Evolutionary conservation across 2,329 filamentous ascomycete species (phyloP).

Genomic region (Colletotrichum kahawae): DNA sequence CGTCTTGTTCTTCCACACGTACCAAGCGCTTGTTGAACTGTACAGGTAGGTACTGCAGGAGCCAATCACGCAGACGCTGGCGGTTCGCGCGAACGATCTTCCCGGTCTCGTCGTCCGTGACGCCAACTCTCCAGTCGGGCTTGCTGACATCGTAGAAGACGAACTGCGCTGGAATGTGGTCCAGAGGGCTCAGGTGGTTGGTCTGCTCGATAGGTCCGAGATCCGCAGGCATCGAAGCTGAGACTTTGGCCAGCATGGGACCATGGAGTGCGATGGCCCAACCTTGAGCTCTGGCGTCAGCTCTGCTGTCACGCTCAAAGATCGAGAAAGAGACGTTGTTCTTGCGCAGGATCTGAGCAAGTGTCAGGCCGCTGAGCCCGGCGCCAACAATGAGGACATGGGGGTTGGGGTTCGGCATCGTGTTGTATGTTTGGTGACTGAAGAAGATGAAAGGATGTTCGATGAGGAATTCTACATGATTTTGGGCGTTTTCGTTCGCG

Average conservation of each 20-base stretch:
- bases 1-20: neutral
- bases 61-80: neutral
- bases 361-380: neutral
- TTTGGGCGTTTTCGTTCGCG: neutral
- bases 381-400: neutral
- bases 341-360: neutral
- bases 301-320: neutral
- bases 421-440: neutral
- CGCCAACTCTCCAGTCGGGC: neutral
- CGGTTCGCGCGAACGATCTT: neutral
- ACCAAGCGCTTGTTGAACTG: neutral
- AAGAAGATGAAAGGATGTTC: neutral
- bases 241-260: neutral
- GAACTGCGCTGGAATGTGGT: neutral
- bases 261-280: neutral
- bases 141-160: neutral
- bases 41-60: fast-evolving
- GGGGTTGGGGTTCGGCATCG: neutral
- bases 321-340: neutral
- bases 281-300: neutral
- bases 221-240: neutral
- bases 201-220: neutral
- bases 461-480: neutral
- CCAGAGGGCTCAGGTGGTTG: neutral
- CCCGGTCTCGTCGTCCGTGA: neutral